phyloP scores from a whole-genome alignment of 2,329 filamentous ascomycete genomes.

The Paecilomyces sp. region DNA sequence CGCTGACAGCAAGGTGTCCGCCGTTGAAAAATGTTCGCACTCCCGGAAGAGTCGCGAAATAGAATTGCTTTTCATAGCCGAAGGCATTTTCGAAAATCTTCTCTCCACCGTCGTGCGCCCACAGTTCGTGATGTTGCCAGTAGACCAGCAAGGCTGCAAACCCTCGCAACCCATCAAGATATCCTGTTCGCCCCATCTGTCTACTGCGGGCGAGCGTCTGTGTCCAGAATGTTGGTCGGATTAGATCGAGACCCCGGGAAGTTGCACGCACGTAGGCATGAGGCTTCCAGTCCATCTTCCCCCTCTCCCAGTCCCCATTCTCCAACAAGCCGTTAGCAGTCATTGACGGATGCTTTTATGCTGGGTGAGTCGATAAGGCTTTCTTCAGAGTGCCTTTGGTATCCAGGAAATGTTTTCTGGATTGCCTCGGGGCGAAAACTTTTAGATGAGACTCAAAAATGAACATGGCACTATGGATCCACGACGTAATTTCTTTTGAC shows the following conservation, averaged over 20 bases:
- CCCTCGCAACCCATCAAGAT: conserved; percentile 58
- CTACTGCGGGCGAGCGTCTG: neutral
- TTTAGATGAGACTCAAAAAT: neutral
- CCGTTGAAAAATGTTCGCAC: conserved; percentile 56
- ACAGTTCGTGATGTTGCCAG: conserved; percentile 53
- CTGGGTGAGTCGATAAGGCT: neutral
- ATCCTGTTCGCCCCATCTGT: conserved; percentile 46
- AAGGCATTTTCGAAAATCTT: conserved; percentile 47
- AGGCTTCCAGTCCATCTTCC: neutral
- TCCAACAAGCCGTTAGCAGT: neutral
- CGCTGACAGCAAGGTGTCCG: conserved; percentile 52
- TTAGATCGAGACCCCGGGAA: conserved; percentile 8
- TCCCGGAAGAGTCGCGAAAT: conserved; percentile 49
- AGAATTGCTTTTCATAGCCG: conserved; percentile 33
- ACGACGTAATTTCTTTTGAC: too few relatives aligned
- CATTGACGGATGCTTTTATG: neutral
- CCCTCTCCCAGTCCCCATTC: neutral
- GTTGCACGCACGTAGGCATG: neutral
- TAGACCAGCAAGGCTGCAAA: conserved; percentile 63
- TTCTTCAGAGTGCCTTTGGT: neutral
- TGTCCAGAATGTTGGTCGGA: conserved; percentile 10
- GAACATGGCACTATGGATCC: neutral
- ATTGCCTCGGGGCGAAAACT: neutral
- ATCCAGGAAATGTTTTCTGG: neutral
- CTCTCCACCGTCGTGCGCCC: conserved; percentile 45